Conservation (phyloP, 23 red algal species). For the Gracilaria domingensis region DNA sequence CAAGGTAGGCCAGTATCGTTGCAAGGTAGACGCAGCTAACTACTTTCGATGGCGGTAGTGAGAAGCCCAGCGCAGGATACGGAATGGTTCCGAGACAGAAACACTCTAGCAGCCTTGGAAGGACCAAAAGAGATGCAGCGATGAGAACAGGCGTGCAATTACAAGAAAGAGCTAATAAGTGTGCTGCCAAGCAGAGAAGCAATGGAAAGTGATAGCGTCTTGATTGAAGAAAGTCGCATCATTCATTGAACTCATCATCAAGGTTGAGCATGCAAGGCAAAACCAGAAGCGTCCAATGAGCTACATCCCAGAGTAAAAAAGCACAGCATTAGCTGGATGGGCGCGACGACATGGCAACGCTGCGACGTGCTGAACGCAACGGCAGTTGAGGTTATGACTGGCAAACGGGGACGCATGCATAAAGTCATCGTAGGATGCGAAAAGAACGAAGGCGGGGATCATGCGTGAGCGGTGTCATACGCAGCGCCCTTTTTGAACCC, state of each 20-base stretch:
- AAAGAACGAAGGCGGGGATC: not conserved
- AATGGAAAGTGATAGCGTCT: slow-evolving; percentile 70
- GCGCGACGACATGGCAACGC: slow-evolving; percentile 16
- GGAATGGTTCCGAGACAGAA: slow-evolving; percentile 38
- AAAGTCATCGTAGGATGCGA: slow-evolving; percentile 26
- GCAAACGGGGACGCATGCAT: slow-evolving; percentile 23
- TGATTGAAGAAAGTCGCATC: slow-evolving; percentile 27
- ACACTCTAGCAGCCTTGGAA: not conserved
- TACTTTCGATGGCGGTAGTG: slow-evolving; percentile 61
- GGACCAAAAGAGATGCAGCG: slow-evolving; percentile 58
- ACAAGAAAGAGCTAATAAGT: slow-evolving; percentile 76
- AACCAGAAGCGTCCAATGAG: slow-evolving; percentile 78
- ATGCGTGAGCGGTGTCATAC: not conserved
- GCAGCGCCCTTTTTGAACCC: slow-evolving; percentile 12
- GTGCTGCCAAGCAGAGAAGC: slow-evolving; percentile 86
- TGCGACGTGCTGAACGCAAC: slow-evolving; percentile 1
- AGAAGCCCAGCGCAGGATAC: slow-evolving; percentile 56
- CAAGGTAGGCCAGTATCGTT: slow-evolving; percentile 76
- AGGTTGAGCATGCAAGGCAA: slow-evolving; percentile 40
- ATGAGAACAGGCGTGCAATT: slow-evolving; percentile 82
- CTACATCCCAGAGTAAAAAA: slow-evolving; percentile 28
- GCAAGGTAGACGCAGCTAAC: slow-evolving; percentile 65
- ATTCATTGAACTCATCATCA: slow-evolving; percentile 40
- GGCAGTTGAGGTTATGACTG: slow-evolving; percentile 15
- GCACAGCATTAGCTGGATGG: slow-evolving; percentile 9